A percentile compares a stretch with the other conserved stretches of the same genome.
Evolutionary conservation across 2,329 filamentous ascomycete species (phyloP).

Genomic region (Trichoderma koningii): DNA sequence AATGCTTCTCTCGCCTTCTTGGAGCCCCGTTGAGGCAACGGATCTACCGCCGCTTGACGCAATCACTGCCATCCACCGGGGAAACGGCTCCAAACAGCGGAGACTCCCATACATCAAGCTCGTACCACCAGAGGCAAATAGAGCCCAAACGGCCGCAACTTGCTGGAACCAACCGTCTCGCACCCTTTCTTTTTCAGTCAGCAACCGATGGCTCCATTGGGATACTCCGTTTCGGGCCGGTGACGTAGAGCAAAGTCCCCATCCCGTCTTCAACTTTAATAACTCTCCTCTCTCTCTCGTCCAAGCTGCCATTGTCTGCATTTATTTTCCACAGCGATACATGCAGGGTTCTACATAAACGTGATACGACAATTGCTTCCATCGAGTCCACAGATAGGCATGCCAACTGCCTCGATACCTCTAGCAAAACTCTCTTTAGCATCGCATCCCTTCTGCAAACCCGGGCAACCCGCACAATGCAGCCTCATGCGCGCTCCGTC

Average conservation of each 20-base stretch:
- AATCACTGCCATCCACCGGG: conserved; percentile 10
- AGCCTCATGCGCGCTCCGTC: neutral
- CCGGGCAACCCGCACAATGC: conserved; percentile 13
- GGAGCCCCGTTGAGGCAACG: neutral
- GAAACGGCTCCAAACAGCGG: conserved; percentile 11
- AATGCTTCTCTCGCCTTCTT: neutral
- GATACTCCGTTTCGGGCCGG: conserved; percentile 23
- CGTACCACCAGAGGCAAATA: neutral
- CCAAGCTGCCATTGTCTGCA: no score
- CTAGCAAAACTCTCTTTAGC: neutral
- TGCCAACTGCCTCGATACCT: no score
- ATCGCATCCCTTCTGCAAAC: neutral
- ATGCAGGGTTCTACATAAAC: no score
- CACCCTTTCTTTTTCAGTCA: neutral
- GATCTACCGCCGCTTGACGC: conserved; percentile 17
- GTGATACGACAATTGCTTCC: no score
- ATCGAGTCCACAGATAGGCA: no score
- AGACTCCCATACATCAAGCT: neutral
- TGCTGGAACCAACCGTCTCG: neutral
- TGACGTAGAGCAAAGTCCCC: conserved; percentile 4
- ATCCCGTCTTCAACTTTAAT: no score
- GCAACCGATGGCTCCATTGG: neutral
- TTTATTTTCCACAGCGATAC: no score
- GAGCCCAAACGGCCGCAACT: neutral
- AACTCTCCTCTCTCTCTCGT: no score